Base-by-base conservation (phyloP, 495 filamentous ascomycete species). In the Talaromyces trachyspermus region DNA sequence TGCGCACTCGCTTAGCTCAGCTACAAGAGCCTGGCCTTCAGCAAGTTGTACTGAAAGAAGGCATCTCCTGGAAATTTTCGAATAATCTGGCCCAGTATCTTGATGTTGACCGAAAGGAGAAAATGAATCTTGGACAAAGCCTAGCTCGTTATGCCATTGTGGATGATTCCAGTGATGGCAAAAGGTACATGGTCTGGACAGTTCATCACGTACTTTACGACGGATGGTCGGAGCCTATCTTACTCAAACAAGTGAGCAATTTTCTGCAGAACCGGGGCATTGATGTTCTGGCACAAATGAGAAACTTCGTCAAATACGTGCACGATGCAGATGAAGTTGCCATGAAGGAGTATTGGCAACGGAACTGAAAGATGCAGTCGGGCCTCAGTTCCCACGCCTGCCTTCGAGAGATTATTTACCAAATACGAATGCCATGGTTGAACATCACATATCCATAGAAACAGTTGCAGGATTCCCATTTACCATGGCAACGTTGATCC, bases 181-280 rank as follows among this genome's bases (percentile, higher is more conserved):
- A 59, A 30, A 54, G 53, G 12, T 66, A 75, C 49, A 76, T 84
- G 52, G 68, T 83, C 5, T 71, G 79, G 61, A 85, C 79, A 2
- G 70, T 82, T 40, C 82, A 86, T 49, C 83, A 88, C 46, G 76
- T 77, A 1, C 54, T 86, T 2, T 88, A 86, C 49, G 83, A 87
- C 44, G 81, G 81, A 14, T 85, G 80, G 78, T 80, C 73, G 6
- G 71, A 80, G 59, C 67, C 70, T 5, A 53, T 83, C 0, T 65
- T 84, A 10, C 63, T 82, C 5, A 63, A 80, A 12, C 65, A 75
- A 43, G 71, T 83, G 17, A 71, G 71, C 40, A 54, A 63, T 19
- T 59, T 57, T 8, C 57, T 69, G 45, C 43, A 59, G 6, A 52
- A 49, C 8, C 48, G 57, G 2, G 37, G 43, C 0, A 33, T 62